Conservation (phyloP, 495 filamentous ascomycete species). For the Chaetomium cochliodes region DNA sequence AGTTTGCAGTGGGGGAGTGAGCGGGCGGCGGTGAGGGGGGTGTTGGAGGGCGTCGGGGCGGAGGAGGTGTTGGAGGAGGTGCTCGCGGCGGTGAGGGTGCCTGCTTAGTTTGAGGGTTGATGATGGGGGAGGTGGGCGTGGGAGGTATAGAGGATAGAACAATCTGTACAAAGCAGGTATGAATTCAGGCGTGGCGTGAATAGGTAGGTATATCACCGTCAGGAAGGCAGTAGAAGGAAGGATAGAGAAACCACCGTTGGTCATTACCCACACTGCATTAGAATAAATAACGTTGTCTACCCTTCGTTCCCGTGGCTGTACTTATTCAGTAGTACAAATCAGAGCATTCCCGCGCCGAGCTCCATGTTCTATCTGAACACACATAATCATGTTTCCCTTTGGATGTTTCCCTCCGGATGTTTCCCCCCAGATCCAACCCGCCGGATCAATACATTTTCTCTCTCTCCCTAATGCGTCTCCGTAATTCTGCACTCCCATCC, state of each 20-base stretch:
- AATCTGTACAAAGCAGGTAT: no score
- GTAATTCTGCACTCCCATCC: conserved; percentile 52
- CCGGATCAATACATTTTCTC: not conserved
- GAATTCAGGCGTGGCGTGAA: no score
- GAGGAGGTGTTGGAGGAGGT: conserved; percentile 87
- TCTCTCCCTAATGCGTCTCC: conserved; percentile 41
- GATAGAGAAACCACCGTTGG: no score
- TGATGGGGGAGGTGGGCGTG: no score
- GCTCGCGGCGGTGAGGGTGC: conserved; percentile 64
- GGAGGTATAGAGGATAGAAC: no score
- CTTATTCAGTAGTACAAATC: no score
- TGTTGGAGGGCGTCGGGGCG: conserved; percentile 65
- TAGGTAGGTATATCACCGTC: no score
- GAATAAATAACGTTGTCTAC: no score
- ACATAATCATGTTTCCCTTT: not conserved
- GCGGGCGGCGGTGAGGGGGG: conserved; percentile 58
- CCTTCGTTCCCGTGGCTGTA: no score
- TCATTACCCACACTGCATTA: no score
- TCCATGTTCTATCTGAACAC: not conserved
- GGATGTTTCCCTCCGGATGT: not conserved
- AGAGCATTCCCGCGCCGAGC: not conserved
- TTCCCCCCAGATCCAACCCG: not conserved
- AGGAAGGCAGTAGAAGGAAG: no score
- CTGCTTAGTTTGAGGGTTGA: conserved; percentile 58
- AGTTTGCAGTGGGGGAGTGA: conserved; percentile 95